These are phyloP conservation scores for Glycine latifolia DNA, from an alignment of 306 rosid species.

Conservation along the genomic window DNA sequence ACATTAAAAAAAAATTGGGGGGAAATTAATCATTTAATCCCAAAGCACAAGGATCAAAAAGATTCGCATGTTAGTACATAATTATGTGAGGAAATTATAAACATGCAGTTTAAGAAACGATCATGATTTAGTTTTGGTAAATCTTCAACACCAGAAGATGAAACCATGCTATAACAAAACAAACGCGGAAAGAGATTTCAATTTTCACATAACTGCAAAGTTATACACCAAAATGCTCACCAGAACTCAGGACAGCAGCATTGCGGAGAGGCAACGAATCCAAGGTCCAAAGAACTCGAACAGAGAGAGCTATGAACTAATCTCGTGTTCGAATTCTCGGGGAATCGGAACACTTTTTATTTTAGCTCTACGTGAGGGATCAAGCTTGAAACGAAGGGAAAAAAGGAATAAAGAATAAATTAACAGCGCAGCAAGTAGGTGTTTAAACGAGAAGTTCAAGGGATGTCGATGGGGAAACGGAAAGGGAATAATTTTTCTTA, in stretches of 20 bases:
- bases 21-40: background rate
- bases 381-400: background rate
- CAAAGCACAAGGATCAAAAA: background rate
- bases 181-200: background rate
- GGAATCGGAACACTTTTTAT: background rate
- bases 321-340: conserved; percentile 48
- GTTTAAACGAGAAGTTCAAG: conserved; percentile 2
- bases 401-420: background rate
- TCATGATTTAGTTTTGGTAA: background rate
- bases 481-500: no score
- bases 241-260: conserved; percentile 33
- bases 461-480: background rate
- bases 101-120: background rate
- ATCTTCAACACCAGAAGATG: background rate
- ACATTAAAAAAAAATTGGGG: background rate
- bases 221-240: conserved; percentile 50
- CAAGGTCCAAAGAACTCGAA: conserved; percentile 40
- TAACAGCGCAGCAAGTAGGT: background rate
- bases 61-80: background rate
- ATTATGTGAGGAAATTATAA: background rate
- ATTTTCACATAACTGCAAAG: background rate
- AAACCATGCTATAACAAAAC: conserved; percentile 28
- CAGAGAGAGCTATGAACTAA: conserved; percentile 48
- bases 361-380: background rate
- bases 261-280: background rate